Percentiles rank a stretch among this genome's conserved stretches.
phyloP scores from a whole-genome alignment of 2,329 filamentous ascomycete species.

The Fusarium oligoseptatum region DNA sequence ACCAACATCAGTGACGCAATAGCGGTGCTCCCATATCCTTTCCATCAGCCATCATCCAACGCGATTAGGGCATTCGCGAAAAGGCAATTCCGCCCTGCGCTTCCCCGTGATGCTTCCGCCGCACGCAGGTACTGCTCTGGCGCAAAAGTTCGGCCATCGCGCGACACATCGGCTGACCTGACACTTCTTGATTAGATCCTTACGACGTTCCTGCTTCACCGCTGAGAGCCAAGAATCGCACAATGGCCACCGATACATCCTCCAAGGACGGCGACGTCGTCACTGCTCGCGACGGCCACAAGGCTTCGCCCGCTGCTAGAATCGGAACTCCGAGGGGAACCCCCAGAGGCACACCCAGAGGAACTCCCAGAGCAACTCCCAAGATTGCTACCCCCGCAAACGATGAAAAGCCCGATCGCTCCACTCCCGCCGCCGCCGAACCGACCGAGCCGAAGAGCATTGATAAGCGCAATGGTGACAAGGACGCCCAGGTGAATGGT shows the following conservation, averaged over 20 bases:
- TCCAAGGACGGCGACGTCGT: conserved; percentile 32
- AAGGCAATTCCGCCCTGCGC: conserved; percentile 15
- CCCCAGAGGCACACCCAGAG: conserved; percentile 9
- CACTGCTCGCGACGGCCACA: conserved; percentile 24
- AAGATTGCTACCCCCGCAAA: conserved; percentile 22
- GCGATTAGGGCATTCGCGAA: not conserved
- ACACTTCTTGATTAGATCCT: conserved; percentile 29
- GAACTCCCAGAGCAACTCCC: conserved; percentile 10
- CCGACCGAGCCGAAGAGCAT: not conserved
- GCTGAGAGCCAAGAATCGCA: conserved; percentile 15
- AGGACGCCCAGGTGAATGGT: conserved; percentile 25
- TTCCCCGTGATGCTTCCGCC: conserved; percentile 23
- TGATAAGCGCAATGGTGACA: conserved; percentile 17
- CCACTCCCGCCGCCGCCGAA: not conserved
- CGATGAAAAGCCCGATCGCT: conserved; percentile 13
- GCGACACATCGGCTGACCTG: conserved; percentile 12
- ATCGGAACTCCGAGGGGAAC: conserved; percentile 25
- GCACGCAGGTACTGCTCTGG: conserved; percentile 24
- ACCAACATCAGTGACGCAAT: conserved; percentile 41
- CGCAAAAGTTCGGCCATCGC: not conserved
- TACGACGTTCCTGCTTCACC: conserved; percentile 45
- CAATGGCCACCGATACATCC: conserved; percentile 24
- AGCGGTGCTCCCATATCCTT: conserved; percentile 13
- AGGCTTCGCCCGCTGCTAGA: conserved; percentile 23
- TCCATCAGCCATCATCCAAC: not conserved